These are phyloP conservation scores for Fraxinus platypoda DNA, from an alignment of 305 asterid genomes.

Conservation along the genomic window DNA sequence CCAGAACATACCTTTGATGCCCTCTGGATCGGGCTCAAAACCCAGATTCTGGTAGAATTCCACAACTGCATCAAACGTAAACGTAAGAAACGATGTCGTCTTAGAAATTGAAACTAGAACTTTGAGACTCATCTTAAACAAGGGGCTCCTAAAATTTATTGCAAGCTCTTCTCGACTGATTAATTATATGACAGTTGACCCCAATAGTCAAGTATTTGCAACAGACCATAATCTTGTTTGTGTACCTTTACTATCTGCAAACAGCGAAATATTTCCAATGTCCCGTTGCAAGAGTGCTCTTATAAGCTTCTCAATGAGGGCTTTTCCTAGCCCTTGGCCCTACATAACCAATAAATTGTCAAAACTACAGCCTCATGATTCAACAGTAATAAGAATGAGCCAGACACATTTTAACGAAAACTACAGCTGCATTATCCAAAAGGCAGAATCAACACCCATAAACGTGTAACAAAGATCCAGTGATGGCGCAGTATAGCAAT, in stretches of 20 bases:
- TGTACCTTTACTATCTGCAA: constrained; percentile 94
- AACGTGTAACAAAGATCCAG: neutral
- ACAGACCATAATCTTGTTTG: constrained; percentile 8
- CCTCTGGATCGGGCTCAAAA: constrained; percentile 92
- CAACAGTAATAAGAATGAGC: neutral
- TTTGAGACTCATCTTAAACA: neutral
- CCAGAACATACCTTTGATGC: constrained; percentile 99
- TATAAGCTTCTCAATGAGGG: constrained; percentile 83
- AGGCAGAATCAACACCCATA: constrained; percentile 1
- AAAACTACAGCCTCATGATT: constrained; percentile 2
- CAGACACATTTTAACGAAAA: neutral
- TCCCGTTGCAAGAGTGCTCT: constrained; percentile 80
- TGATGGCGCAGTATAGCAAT: neutral
- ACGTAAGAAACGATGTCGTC: constrained; percentile 12
- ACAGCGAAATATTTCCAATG: constrained; percentile 88
- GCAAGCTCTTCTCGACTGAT: neutral
- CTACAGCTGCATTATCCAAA: neutral
- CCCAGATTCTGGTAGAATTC: constrained; percentile 87
- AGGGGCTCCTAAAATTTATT: neutral
- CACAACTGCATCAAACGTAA: constrained; percentile 64
- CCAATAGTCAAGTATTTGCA: neutral
- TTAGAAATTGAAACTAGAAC: neutral
- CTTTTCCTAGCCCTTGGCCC: constrained; percentile 99
- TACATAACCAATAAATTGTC: constrained; percentile 31
- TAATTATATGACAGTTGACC: neutral